These are phyloP conservation scores for Ceriops decandra DNA, from an alignment of 345 rosid species.

Conservation along the genomic window DNA sequence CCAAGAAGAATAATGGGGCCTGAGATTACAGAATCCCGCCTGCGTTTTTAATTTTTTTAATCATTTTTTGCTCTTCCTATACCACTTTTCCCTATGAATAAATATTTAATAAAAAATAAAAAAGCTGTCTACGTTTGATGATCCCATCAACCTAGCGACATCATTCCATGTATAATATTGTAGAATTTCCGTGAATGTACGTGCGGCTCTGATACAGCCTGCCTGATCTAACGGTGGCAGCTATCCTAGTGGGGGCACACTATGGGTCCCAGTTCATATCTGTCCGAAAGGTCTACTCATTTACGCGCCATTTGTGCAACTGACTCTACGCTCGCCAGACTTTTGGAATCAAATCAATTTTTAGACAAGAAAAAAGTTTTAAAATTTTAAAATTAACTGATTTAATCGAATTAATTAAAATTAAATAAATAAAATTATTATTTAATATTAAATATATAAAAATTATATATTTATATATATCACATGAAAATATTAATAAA, in stretches of 20 bases:
- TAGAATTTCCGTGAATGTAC: slow-evolving; percentile 12
- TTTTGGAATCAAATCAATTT: no score
- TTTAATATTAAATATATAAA: no score
- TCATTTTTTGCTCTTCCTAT: not conserved
- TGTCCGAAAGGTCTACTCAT: slow-evolving; percentile 21
- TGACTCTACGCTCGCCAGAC: not conserved
- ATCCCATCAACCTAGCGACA: slow-evolving; percentile 28
- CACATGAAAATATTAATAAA: no score
- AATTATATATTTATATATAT: no score
- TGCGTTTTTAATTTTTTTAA: no score
- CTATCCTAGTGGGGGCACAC: slow-evolving; percentile 35
- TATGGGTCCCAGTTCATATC: slow-evolving; percentile 33
- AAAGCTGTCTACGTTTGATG: slow-evolving; percentile 29
- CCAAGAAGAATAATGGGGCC: slow-evolving; percentile 91
- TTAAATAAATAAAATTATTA: no score
- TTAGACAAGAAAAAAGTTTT: no score
- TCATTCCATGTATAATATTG: not conserved
- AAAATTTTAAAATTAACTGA: no score
- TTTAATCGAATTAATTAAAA: no score
- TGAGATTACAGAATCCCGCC: slow-evolving; percentile 37
- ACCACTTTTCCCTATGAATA: not conserved
- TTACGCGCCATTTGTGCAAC: slow-evolving; percentile 22
- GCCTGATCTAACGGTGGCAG: slow-evolving; percentile 48
- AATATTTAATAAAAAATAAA: slow-evolving; percentile 1
- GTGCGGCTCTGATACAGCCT: slow-evolving; percentile 46